Evolutionary conservation across 768 basidiomycete genomes (phyloP).

Genomic region (Tulasnella sp.): DNA sequence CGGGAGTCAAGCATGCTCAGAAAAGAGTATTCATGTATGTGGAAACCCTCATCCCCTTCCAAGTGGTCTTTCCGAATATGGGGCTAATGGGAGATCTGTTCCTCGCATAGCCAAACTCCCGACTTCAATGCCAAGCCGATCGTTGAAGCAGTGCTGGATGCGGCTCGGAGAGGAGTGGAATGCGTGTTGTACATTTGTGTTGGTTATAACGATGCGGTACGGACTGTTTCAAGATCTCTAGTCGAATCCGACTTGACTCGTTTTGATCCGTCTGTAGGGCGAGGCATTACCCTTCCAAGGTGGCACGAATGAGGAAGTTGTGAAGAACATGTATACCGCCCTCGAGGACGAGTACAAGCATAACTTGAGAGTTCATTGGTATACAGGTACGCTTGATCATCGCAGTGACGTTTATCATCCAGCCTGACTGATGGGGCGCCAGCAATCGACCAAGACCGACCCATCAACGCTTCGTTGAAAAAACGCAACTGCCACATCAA

Average conservation of each 20-base stretch:
- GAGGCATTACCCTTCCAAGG: constrained; percentile 65
- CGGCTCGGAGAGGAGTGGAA: constrained; percentile 57
- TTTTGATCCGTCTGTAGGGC: constrained; percentile 49
- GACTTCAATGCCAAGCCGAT: constrained; percentile 65
- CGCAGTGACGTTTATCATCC: background rate
- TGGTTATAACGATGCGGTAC: constrained; percentile 42
- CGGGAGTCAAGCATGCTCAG: constrained; percentile 56
- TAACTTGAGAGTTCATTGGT: constrained; percentile 54
- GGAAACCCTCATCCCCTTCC: background rate
- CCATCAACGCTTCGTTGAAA: constrained; percentile 61
- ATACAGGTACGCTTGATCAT: constrained; percentile 39
- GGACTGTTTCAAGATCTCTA: background rate
- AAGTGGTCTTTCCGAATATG: background rate
- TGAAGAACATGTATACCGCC: constrained; percentile 51
- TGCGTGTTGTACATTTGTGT: constrained; percentile 60
- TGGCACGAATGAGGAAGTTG: constrained; percentile 68
- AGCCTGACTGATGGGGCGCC: background rate
- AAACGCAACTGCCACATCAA: constrained; percentile 72
- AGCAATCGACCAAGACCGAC: constrained; percentile 56
- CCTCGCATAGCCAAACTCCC: constrained; percentile 54
- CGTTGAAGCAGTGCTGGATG: constrained; percentile 54
- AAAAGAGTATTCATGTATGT: constrained; percentile 60
- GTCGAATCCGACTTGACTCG: background rate
- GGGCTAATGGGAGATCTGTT: background rate
- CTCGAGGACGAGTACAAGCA: constrained; percentile 47